Percentiles rank a stretch among this genome's conserved stretches.
Evolutionary conservation across 2,329 filamentous ascomycete species (phyloP).

Genomic region (Penicillium sp.): DNA sequence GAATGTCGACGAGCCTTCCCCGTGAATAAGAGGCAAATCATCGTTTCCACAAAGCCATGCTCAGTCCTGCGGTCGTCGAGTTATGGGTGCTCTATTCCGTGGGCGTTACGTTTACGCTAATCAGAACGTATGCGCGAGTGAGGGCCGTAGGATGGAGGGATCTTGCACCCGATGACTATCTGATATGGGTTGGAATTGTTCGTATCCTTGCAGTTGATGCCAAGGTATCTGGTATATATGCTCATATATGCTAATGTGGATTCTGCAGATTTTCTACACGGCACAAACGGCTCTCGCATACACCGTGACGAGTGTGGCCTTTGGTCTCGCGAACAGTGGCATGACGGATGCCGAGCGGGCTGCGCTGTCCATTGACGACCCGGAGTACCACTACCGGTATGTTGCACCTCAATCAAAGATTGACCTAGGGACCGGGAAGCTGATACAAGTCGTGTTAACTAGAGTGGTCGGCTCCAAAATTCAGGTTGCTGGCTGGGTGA

Average conservation of each 20-base stretch:
- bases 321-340: slow-evolving; percentile 55
- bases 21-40: too few relatives aligned
- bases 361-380: slow-evolving; percentile 39
- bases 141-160: slow-evolving; percentile 23
- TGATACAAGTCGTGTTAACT: too few relatives aligned
- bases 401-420: too few relatives aligned
- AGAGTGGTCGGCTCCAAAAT: slow-evolving; percentile 53
- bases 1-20: too few relatives aligned
- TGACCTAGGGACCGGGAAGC: too few relatives aligned
- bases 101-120: slow-evolving; percentile 24
- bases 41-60: too few relatives aligned
- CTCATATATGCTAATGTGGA: too few relatives aligned
- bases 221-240: too few relatives aligned
- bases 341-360: slow-evolving; percentile 52
- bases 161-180: slow-evolving; percentile 50
- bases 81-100: slow-evolving; percentile 29
- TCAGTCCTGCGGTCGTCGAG: slow-evolving; percentile 22
- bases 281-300: slow-evolving; percentile 49
- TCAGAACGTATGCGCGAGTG: slow-evolving; percentile 41
- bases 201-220: slow-evolving; percentile 18
- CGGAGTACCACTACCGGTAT: slow-evolving; percentile 44
- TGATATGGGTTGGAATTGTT: slow-evolving; percentile 54
- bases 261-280: slow-evolving; percentile 47
- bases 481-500: slow-evolving; percentile 52
- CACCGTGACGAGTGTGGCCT: slow-evolving; percentile 45